Evolutionary conservation across 345 rosid genomes (phyloP).

Genomic region (Leavenworthia alabamica): DNA sequence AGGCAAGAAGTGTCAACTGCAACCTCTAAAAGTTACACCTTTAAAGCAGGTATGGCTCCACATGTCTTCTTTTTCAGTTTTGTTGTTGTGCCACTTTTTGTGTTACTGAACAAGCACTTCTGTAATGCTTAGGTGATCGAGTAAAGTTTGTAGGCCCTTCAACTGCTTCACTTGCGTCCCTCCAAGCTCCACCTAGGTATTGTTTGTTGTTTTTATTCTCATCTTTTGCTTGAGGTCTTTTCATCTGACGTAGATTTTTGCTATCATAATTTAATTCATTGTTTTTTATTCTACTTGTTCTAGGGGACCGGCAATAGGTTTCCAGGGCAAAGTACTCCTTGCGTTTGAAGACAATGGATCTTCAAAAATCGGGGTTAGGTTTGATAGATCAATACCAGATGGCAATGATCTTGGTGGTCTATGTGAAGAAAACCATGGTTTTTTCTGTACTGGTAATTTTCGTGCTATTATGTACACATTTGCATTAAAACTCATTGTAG

Average conservation of each 20-base stretch:
- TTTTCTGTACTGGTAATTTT: slow-evolving; percentile 72
- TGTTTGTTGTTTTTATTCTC: slow-evolving; percentile 6
- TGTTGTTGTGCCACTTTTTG: slow-evolving; percentile 5
- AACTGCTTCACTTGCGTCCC: slow-evolving; percentile 39
- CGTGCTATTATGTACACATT: not conserved
- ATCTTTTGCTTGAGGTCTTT: not conserved
- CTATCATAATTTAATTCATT: not conserved
- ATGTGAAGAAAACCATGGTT: slow-evolving; percentile 84
- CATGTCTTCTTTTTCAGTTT: not conserved
- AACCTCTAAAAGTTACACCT: slow-evolving; percentile 68
- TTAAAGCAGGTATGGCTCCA: slow-evolving; percentile 54
- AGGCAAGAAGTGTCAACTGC: slow-evolving; percentile 93
- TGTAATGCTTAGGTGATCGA: slow-evolving; percentile 67
- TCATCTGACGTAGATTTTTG: not conserved
- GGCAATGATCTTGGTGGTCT: slow-evolving; percentile 91
- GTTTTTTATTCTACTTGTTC: not conserved
- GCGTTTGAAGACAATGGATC: slow-evolving; percentile 78
- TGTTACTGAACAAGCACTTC: slow-evolving; percentile 14
- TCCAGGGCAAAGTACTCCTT: slow-evolving; percentile 83
- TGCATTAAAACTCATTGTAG: not conserved
- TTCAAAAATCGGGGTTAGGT: slow-evolving; percentile 90
- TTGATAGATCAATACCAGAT: slow-evolving; percentile 68
- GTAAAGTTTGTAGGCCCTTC: slow-evolving; percentile 58
- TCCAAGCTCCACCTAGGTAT: slow-evolving; percentile 51
- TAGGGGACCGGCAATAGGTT: slow-evolving; percentile 76